A percentile compares a stretch with the other conserved stretches of the same genome.
Conservation (phyloP, 805 yeast genomes). For the Dipodascopsis uninucleata region DNA sequence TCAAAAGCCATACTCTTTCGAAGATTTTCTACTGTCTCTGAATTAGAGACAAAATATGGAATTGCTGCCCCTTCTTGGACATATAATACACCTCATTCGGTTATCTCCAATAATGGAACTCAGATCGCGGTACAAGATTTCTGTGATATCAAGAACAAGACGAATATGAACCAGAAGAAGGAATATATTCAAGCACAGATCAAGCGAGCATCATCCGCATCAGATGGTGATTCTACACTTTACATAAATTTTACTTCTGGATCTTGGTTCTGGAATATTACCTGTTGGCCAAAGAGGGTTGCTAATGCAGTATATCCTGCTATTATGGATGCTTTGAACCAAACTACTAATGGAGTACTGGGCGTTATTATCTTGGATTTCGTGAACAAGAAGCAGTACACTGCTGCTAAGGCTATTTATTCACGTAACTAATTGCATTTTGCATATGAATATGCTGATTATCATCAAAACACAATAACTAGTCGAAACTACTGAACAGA, state of each 20-base stretch:
- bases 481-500: too few relatives aligned
- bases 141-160: constrained; percentile 62
- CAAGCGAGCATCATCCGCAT: constrained; percentile 45
- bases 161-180: constrained; percentile 55
- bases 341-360: constrained; percentile 37
- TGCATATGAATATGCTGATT: constrained; percentile 48
- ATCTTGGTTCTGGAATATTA: constrained; percentile 63
- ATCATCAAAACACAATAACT: constrained; percentile 31
- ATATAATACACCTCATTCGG: constrained; percentile 63
- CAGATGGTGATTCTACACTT: constrained; percentile 48
- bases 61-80: constrained; percentile 66
- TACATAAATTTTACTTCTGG: constrained; percentile 72
- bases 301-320: constrained; percentile 47
- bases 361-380: constrained; percentile 70
- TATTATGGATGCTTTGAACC: constrained; percentile 12
- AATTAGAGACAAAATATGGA: constrained; percentile 41
- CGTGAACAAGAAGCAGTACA: too few relatives aligned
- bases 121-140: constrained; percentile 65
- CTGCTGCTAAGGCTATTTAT: too few relatives aligned
- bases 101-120: constrained; percentile 44
- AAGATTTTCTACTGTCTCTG: constrained; percentile 44
- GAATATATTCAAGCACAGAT: constrained; percentile 55
- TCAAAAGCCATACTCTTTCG: constrained; percentile 67
- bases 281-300: constrained; percentile 71
- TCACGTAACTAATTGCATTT: constrained; percentile 58